These are phyloP conservation scores for Astrothelium subdiscretum DNA, from an alignment of 495 filamentous ascomycete species.

Conservation along the genomic window DNA sequence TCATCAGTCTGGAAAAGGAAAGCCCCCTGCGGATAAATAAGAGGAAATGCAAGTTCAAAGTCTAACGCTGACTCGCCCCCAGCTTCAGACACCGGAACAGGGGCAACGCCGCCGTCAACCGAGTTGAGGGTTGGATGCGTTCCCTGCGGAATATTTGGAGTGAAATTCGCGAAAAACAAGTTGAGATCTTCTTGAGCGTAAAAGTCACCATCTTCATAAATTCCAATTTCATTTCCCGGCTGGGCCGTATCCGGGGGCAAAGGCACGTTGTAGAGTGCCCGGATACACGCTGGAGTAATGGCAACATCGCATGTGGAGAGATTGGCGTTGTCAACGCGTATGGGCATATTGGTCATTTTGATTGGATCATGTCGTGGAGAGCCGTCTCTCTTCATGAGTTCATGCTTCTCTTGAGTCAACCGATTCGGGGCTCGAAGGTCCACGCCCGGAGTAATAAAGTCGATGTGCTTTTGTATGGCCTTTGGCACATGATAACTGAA, in stretches of 20 bases:
- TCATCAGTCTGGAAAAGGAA: constrained; percentile 17
- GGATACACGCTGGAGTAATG: constrained; percentile 14
- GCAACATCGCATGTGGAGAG: constrained; percentile 10
- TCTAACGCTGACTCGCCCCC: constrained; percentile 15
- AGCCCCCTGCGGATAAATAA: constrained; percentile 17
- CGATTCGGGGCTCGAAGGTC: not conserved
- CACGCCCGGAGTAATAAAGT: constrained; percentile 19
- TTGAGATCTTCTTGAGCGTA: constrained; percentile 15
- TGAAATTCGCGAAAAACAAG: constrained; percentile 17
- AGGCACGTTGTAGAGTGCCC: constrained; percentile 13
- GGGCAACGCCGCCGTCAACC: constrained; percentile 16
- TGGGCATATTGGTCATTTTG: not conserved
- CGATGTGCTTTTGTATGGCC: constrained; percentile 10
- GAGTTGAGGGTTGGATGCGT: constrained; percentile 16
- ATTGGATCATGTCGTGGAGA: not conserved
- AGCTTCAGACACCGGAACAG: constrained; percentile 8
- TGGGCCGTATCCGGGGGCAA: constrained; percentile 6
- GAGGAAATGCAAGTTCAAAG: constrained; percentile 15
- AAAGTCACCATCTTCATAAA: constrained; percentile 16
- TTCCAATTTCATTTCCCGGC: constrained; percentile 15
- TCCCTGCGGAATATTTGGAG: constrained; percentile 16
- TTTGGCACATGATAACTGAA: constrained; percentile 15
- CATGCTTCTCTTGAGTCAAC: not conserved
- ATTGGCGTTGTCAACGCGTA: not conserved
- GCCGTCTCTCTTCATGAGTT: not conserved